Evolutionary conservation across 2,329 filamentous ascomycete genomes (phyloP), one percentile per base, ranked within the genome.

Genomic region (Clonostachys chloroleuca): DNA sequence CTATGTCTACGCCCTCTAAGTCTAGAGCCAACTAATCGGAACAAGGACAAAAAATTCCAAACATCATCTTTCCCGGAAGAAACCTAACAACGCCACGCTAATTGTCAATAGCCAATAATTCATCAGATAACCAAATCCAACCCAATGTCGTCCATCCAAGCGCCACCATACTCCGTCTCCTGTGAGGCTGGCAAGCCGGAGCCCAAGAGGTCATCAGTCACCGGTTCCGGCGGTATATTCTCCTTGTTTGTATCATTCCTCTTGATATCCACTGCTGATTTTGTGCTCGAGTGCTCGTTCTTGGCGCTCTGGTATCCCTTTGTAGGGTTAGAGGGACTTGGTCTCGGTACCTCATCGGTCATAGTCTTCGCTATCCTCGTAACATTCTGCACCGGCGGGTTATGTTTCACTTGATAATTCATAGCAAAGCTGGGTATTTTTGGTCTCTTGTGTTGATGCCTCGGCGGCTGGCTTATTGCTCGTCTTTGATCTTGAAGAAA

Each of bases 91-190:
- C 24, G 24, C 24, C 24, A 30, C 24, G 24, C 24, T 30, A 30
- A 30, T 30, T 10, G 9, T 10, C 8, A 30, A 30, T 30, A 30
- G 24, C 24, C 9, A 30, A 30, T 30, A 30, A 30, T 44, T 43
- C 43, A 37, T 35, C n/a, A 14, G 10, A 44, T 17, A 44, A 34
- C 43, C 33, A 44, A 36, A 17, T 47, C 63, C n/a, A 30, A 10
- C 24, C 24, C 24, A 3, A 64, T 50, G 16, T 69, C 64, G 24
- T 69, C 66, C 5, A 68, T 52, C 66, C 66, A 69, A 12, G 56
- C 63, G 4, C 66, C 66, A 6, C 66, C 66, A 16, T 68, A 69
- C 20, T 67, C 64, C 2, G 65, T 58, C 54, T 69, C 66, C 47
- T 68, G 66, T 10, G 66, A 69, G 12, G 55, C 58, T 35, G 48